Percentiles rank a stretch among this genome's conserved stretches.
Conservation (phyloP, 1,139 yeast species). For the Candida smagusa region DNA sequence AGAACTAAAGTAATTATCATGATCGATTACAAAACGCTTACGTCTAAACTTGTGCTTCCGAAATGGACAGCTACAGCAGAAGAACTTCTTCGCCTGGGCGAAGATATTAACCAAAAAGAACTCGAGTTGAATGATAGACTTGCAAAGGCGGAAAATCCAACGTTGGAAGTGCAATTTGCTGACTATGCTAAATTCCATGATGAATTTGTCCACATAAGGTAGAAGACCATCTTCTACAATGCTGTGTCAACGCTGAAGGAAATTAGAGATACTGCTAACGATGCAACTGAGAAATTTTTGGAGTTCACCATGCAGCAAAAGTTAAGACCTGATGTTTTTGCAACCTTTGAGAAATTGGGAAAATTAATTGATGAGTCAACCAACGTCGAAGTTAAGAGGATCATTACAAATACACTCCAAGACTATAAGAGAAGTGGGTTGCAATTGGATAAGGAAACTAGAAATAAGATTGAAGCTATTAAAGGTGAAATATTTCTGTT, state of each 20-base stretch:
- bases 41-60: conserved; percentile 24
- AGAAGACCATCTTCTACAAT: conserved; percentile 63
- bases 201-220: no score
- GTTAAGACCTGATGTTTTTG: conserved; percentile 65
- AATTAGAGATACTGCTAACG: conserved; percentile 66
- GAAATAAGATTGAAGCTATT: no score
- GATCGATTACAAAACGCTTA: conserved; percentile 2
- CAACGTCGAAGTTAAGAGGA: conserved; percentile 54
- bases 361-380: conserved; percentile 42
- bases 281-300: conserved; percentile 56
- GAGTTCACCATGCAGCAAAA: conserved; percentile 61
- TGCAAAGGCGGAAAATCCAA: conserved; percentile 48
- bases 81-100: conserved; percentile 37
- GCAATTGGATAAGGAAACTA: no score
- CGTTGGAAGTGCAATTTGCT: conserved; percentile 52
- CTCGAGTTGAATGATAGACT: conserved; percentile 50
- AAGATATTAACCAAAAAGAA: conserved; percentile 48
- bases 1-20: background rate
- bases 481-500: no score
- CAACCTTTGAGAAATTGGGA: conserved; percentile 52
- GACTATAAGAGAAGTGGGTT: no score
- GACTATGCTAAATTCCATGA: no score
- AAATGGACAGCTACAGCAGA: conserved; percentile 63
- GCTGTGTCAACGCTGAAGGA: conserved; percentile 62
- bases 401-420: no score